Base-by-base conservation (phyloP, 1,139 yeast genomes). In the Yamadazyma triangularis region DNA sequence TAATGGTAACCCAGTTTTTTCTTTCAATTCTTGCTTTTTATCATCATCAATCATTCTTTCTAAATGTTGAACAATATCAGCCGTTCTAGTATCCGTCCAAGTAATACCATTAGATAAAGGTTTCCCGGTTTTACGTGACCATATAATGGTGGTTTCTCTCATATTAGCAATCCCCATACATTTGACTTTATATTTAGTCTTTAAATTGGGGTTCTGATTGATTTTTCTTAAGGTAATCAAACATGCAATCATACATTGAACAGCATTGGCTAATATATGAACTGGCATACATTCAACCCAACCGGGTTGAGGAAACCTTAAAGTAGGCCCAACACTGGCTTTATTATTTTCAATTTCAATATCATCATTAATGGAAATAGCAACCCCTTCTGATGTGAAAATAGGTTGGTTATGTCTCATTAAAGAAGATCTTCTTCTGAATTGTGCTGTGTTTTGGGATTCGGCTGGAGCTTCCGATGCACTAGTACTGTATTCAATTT, bases 211-310 rank as follows among this genome's bases (percentile, higher is more conserved):
- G 32, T 64, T 64, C 42, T 76, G 73, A 58, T 81, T 81, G 42
- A 78, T 56, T 39, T 66, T 69, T 37, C 81, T 69, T 45, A 81
- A 62, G 13, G 79, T 64, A 31, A 73, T 64, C 47, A 79, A 60
- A 49, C 85, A 77, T 11, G 79, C 79, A 27, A 79, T 79, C 30
- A 82, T 61, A 64, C 91, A 82, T 49, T 79, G 83, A 22, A 80
- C 70, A n/a, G 89, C 91, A 48, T 88, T 83, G 36, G 83, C 84
- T 49, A 88, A 69, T 26, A 88, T 78, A 56, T 84, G 93, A 35
- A 76, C 75, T 7, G 96, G 96, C 68, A 85, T 85, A 61, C 94
- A 91, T 60, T 89, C 96, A 27, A 87, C 94, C 96, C 96, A 87
- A 16, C 91, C 91, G 1, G 89, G 88, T 43, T 77, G 74, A 1